Evolutionary conservation across 495 filamentous ascomycete species (phyloP), one percentile per base, ranked within the genome.

Genomic region (Penicillium paxilli): DNA sequence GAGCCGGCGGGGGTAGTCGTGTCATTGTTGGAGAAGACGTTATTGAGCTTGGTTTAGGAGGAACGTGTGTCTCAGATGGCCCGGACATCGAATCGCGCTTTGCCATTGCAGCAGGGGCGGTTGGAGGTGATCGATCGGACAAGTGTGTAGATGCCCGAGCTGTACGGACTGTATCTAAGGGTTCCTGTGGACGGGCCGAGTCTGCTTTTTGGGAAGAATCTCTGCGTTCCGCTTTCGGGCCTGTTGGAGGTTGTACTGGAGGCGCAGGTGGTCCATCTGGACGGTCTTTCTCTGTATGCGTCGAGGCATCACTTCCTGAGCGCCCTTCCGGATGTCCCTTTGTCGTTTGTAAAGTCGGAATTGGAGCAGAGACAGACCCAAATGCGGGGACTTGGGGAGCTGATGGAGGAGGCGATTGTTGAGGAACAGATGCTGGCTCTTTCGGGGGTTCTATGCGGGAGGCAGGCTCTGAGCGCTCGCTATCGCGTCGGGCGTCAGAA

Each of bases 381-480:
- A 95, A 93, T 2, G 89, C 87, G 16, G 90, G 90, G 3, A 92
- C 90, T 26, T 89, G 86, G 11, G 90, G 89, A 32, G 87, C 87
- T 44, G 88, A 76, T n/a, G 89, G 88, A 16, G 90, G 90, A 10
- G 90, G 86, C 19, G 88, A 78, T 21, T 73, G 58, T 52, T 76
- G 72, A 47, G 59, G 51, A 48, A 58, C 68, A 17, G 68, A 61
- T 25, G 59, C 67, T 47, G 70, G 62, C 12, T 80, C 78, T 57
- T 71, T 73, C 11, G 63, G 54, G 5, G 63, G 54, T 55, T 80
- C 80, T 19, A 57, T 57, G 23, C 74, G 76, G 20, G 70, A 57
- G 7, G 67, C 51, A 7, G 64, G 49, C 12, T 82, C 79, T 4
- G 65, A 52, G 14, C 74, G 72, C 21, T 76, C 73, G 11, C 63